Evolutionary conservation across 192 early-diverging fungal genomes (phyloP).

Genomic region (Coemansia sp.): DNA sequence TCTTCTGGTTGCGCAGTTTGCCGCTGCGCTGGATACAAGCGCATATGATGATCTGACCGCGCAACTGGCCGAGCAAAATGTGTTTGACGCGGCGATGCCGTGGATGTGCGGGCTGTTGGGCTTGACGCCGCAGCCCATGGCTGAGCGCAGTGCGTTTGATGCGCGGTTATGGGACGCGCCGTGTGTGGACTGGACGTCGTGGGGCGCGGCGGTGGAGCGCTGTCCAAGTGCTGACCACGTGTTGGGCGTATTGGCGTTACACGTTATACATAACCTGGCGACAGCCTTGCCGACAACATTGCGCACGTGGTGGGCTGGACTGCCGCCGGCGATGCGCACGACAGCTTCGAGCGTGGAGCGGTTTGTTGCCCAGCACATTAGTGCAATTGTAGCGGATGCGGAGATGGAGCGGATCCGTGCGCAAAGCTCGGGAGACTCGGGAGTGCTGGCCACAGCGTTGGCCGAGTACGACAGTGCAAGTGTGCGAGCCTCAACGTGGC

Average conservation of each 20-base stretch:
- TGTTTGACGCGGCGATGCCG: constrained; percentile 38
- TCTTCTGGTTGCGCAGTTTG: constrained; percentile 23
- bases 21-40: constrained; percentile 15
- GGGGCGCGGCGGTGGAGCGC: constrained; percentile 15
- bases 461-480: constrained; percentile 39
- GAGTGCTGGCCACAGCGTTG: constrained; percentile 21
- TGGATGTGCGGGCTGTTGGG: constrained; percentile 46
- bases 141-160: not conserved
- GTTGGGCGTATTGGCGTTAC: constrained; percentile 28
- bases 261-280: constrained; percentile 20
- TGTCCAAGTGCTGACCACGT: constrained; percentile 24
- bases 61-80: constrained; percentile 7
- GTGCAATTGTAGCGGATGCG: constrained; percentile 4
- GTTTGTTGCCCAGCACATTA: constrained; percentile 26
- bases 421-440: constrained; percentile 5
- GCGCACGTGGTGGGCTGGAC: constrained; percentile 44
- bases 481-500: constrained; percentile 20
- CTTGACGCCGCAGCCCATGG: not conserved
- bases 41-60: constrained; percentile 24
- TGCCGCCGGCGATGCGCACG: constrained; percentile 31
- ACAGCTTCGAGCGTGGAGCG: constrained; percentile 29
- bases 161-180: constrained; percentile 29
- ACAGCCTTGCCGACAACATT: constrained; percentile 34
- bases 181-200: constrained; percentile 30
- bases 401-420: constrained; percentile 32